Evolutionary conservation across 805 yeast species (phyloP).

Genomic region (Metschnikowia sp.): DNA sequence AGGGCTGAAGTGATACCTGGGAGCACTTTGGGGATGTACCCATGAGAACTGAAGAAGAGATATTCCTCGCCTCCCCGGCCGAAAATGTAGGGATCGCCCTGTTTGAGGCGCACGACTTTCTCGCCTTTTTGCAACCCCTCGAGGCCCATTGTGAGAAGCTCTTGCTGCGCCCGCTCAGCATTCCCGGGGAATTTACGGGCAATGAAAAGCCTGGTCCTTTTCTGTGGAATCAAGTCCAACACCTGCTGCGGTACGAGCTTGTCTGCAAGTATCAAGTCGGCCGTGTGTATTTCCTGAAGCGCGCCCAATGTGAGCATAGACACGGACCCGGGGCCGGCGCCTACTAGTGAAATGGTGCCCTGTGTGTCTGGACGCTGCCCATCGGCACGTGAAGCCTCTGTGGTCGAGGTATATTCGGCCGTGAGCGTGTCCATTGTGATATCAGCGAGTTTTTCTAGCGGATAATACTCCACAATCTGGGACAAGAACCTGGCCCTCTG

Average conservation of each 20-base stretch:
- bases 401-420: conserved; percentile 28
- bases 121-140: conserved; percentile 60
- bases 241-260: conserved; percentile 90
- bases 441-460: conserved; percentile 59
- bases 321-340: conserved; percentile 91
- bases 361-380: conserved; percentile 9
- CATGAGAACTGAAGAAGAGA: conserved; percentile 61
- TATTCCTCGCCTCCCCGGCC: conserved; percentile 97
- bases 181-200: conserved; percentile 96
- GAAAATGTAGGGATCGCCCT: conserved; percentile 95
- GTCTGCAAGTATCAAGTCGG: conserved; percentile 85
- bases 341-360: conserved; percentile 78
- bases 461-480: conserved; percentile 89
- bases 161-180: conserved; percentile 90
- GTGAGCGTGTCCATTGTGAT: conserved; percentile 59
- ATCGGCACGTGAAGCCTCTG: background rate
- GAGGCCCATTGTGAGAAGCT: conserved; percentile 70
- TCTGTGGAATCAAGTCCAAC: conserved; percentile 72
- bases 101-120: conserved; percentile 84
- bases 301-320: conserved; percentile 85
- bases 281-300: conserved; percentile 68
- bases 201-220: conserved; percentile 67
- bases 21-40: conserved; percentile 67
- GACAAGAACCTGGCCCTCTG: conserved; percentile 80
- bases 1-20: conserved; percentile 91